Conservation (phyloP, 2,329 filamentous ascomycete species). For the Trichoderma pleuroti region DNA sequence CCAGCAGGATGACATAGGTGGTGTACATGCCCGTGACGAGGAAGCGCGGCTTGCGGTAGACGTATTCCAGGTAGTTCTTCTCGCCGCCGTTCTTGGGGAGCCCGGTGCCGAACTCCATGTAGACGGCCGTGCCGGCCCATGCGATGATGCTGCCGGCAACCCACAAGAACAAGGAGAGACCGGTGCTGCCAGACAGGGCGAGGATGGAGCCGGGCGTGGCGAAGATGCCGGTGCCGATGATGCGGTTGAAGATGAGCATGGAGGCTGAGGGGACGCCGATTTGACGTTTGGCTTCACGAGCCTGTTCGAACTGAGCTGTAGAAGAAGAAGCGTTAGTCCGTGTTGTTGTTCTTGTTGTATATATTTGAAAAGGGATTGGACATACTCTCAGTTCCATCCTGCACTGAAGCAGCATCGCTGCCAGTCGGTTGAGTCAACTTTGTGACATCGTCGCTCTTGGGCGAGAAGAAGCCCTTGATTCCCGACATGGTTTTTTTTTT, state of each 20-base stretch:
- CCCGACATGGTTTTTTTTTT: not conserved
- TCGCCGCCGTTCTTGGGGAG: constrained; percentile 63
- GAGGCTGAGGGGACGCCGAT: constrained; percentile 54
- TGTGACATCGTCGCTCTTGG: constrained; percentile 3
- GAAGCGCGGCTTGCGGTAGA: constrained; percentile 59
- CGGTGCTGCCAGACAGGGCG: constrained; percentile 55
- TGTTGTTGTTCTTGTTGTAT: not conserved
- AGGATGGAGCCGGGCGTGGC: constrained; percentile 60
- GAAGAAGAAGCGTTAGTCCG: not conserved
- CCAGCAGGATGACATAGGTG: constrained; percentile 60
- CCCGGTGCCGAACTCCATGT: constrained; percentile 63
- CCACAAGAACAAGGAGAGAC: constrained; percentile 61
- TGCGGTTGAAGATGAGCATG: constrained; percentile 62
- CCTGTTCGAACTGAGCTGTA: constrained; percentile 35
- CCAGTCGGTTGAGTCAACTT: not conserved
- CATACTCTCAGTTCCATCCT: constrained; percentile 12
- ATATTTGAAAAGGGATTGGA: not conserved
- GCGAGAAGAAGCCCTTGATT: not conserved
- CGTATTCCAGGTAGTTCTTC: constrained; percentile 65
- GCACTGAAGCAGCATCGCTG: constrained; percentile 11
- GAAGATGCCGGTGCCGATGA: constrained; percentile 66
- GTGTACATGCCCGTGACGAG: constrained; percentile 59
- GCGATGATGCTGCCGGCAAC: constrained; percentile 60
- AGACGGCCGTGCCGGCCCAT: constrained; percentile 59
- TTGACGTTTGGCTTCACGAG: constrained; percentile 49